Conservation (phyloP, 2,329 filamentous ascomycete species). For the Didymosphaeria variabile region DNA sequence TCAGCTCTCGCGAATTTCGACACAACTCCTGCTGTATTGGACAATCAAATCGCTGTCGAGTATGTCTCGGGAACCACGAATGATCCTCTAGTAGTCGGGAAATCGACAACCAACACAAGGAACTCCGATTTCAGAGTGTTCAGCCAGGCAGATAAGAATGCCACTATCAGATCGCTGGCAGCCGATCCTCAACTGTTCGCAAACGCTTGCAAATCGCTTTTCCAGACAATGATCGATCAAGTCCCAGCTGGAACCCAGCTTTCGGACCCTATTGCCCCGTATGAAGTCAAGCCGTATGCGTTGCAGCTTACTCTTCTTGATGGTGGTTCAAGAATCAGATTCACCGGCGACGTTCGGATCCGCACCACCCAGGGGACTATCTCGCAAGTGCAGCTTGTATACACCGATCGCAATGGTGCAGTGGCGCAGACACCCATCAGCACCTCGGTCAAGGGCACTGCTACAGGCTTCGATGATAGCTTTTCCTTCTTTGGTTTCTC, state of each 20-base stretch:
- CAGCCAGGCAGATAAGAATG: constrained; percentile 62
- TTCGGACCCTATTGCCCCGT: constrained; percentile 63
- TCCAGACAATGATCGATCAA: constrained; percentile 70
- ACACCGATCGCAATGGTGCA: constrained; percentile 64
- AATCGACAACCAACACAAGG: constrained; percentile 55
- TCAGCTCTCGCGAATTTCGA: constrained; percentile 61
- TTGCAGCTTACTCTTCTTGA: constrained; percentile 64
- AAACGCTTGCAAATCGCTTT: constrained; percentile 59
- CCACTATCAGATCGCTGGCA: constrained; percentile 61
- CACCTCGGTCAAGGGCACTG: constrained; percentile 58
- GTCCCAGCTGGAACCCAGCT: constrained; percentile 63
- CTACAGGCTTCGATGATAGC: constrained; percentile 67
- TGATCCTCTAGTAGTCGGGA: constrained; percentile 65
- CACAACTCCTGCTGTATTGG: constrained; percentile 58
- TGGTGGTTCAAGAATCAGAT: constrained; percentile 58
- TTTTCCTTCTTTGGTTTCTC: constrained; percentile 57
- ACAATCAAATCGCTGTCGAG: constrained; percentile 66
- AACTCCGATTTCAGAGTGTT: constrained; percentile 67
- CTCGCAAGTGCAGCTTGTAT: constrained; percentile 61
- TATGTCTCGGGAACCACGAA: constrained; percentile 64
- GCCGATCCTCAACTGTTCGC: constrained; percentile 56
- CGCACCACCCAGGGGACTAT: constrained; percentile 61
- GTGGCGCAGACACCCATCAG: constrained; percentile 57
- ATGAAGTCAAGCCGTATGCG: constrained; percentile 67
- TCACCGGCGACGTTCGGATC: constrained; percentile 67